Evolutionary conservation across 805 yeast species (phyloP), one percentile per base, ranked within the genome.

Genomic region (Hanseniaspora occidentalis): DNA sequence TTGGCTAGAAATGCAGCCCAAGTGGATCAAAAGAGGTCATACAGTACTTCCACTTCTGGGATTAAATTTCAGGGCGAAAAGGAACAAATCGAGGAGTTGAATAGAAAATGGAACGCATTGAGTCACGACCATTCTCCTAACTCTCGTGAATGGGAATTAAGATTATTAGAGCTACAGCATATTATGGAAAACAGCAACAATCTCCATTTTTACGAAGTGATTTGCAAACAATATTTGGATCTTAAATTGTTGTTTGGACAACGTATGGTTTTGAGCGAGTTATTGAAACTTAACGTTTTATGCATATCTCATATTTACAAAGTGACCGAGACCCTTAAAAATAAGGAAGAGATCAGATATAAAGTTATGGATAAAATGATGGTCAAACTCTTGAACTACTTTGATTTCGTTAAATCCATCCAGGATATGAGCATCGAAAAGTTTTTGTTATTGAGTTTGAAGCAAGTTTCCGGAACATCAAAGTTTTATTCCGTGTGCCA

Each of bases 11-110:
- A 39, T 7, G 18, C 8, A 6, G 4, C 13, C 18, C 17, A 14
- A 29, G 16, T 8, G 3, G 43, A 49, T 17, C 55, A 52, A 39
- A 48, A 49, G 31, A 50, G 62, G 39, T 43, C 42, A 18, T 58
- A 51, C 34, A 52, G 57, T 1, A 58, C 58, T 6, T 2, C 29
- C 18, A 2, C 20, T 3, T 10, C 33, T 38, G 14, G 25, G n/a
- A n/a, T n/a, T 41, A 14, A 43, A 36, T 14, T 16, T 37, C 5
- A 35, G 26, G n/a, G 42, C 22, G 29, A 25, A 25, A 25, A 25
- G 29, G 14, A 25, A 25, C 14, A 25, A 25, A 4, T 25, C 8
- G n/a, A 13, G 11, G 29, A 4, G n/a, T 7, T 25, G 29, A 25
- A 25, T 8, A 13, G n/a, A 14, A 25, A 25, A 7, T 25, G 29